A percentile compares a stretch with the other conserved stretches of the same genome.
These are phyloP conservation scores for Hypoxylon sp. DNA, from an alignment of 2,329 filamentous ascomycete genomes.

Conservation along the genomic window DNA sequence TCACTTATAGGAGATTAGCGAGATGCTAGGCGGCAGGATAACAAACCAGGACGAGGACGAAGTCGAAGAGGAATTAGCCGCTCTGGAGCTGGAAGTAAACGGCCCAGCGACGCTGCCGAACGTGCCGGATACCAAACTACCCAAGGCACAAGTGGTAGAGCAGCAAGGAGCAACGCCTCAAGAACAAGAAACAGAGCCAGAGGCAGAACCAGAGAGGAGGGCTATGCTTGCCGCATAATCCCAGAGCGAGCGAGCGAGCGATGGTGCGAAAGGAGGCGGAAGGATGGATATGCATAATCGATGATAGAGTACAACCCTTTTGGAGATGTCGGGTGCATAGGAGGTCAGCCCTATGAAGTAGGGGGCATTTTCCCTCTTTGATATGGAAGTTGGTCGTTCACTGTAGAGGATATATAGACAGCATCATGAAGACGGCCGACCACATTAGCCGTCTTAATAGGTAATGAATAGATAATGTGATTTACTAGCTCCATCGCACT, in stretches of 20 bases:
- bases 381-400: slow-evolving; percentile 11
- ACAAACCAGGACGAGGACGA: slow-evolving; percentile 97
- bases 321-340: slow-evolving; percentile 10
- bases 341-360: not conserved
- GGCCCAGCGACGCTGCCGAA: slow-evolving; percentile 52
- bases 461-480: slow-evolving; percentile 17
- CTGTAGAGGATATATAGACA: slow-evolving; percentile 12
- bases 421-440: slow-evolving; percentile 9
- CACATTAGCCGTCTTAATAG: slow-evolving; percentile 9
- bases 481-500: not conserved
- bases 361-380: not conserved
- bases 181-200: slow-evolving; percentile 36
- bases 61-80: slow-evolving; percentile 93
- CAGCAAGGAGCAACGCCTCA: slow-evolving; percentile 8
- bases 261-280: not conserved
- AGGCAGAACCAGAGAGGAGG: slow-evolving; percentile 55
- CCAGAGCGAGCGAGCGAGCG: not conserved
- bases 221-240: slow-evolving; percentile 59
- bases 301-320: not conserved
- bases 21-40: slow-evolving; percentile 89
- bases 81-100: slow-evolving; percentile 75
- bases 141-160: slow-evolving; percentile 46
- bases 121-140: slow-evolving; percentile 55
- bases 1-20: slow-evolving; percentile 82
- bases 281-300: not conserved